Conservation (phyloP, 2,329 filamentous ascomycete genomes). For the Ophiostoma fasciatum region DNA sequence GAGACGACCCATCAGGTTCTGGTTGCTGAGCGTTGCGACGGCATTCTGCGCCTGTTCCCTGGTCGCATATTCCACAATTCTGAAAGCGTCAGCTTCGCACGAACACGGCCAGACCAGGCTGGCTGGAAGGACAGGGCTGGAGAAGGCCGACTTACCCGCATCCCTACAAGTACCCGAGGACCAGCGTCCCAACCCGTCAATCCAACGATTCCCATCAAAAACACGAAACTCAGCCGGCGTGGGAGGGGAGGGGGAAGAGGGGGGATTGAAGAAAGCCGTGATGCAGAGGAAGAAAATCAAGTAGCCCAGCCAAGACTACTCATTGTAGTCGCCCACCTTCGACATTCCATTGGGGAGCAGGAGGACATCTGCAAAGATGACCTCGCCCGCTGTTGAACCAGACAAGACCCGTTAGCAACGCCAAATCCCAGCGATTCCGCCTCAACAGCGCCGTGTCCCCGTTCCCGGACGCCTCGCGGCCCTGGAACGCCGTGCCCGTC, state of each 20-base stretch:
- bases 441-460: too few relatives aligned
- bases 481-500: too few relatives aligned
- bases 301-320: constrained; percentile 74
- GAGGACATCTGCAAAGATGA: constrained; percentile 98
- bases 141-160: constrained; percentile 70
- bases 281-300: constrained; percentile 34
- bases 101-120: too few relatives aligned
- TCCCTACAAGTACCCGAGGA: constrained; percentile 90
- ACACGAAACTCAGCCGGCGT: constrained; percentile 24
- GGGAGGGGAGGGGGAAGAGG: constrained; percentile 43
- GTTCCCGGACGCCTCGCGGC: too few relatives aligned
- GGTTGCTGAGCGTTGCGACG: constrained; percentile 95
- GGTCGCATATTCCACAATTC: constrained; percentile 99
- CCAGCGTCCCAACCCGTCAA: constrained; percentile 95
- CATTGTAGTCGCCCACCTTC: constrained; percentile 92
- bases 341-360: constrained; percentile 99
- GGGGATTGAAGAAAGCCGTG: constrained; percentile 12
- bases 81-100: constrained; percentile 26
- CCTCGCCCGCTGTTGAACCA: constrained; percentile 68
- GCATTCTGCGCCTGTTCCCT: constrained; percentile 97
- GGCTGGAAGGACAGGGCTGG: not conserved
- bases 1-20: constrained; percentile 95
- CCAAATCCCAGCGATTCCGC: too few relatives aligned
- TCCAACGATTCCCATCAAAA: constrained; percentile 84
- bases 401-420: constrained; percentile 22